Evolutionary conservation across 768 basidiomycete genomes (phyloP).

Genomic region (Tylopilus subfusipes): DNA sequence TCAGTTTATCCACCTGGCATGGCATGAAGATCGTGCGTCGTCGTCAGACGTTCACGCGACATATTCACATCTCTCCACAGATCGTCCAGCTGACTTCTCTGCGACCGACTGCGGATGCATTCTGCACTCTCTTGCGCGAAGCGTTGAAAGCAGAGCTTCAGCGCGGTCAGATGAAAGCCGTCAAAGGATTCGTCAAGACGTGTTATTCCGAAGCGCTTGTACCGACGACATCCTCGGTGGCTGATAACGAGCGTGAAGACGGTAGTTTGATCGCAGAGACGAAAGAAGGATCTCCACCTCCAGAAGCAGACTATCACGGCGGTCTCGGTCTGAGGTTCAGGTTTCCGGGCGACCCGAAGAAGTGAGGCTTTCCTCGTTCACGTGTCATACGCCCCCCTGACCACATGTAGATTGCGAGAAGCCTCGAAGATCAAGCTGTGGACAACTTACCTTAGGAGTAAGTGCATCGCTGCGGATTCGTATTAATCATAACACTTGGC

Average conservation of each 20-base stretch:
- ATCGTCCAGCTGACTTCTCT: conserved; percentile 92
- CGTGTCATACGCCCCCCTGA: conserved; percentile 10
- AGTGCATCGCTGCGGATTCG: conserved; percentile 17
- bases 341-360: conserved; percentile 90
- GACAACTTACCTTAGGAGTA: conserved; percentile 82
- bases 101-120: conserved; percentile 88
- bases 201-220: conserved; percentile 93
- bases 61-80: conserved; percentile 34
- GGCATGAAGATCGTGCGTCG: conserved; percentile 78
- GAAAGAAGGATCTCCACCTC: conserved; percentile 43
- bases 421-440: conserved; percentile 95
- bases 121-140: conserved; percentile 85
- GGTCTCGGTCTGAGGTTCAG: conserved; percentile 81
- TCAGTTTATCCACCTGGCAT: conserved; percentile 92
- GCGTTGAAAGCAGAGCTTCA: conserved; percentile 87
- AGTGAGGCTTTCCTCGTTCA: conserved; percentile 46
- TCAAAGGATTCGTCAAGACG: conserved; percentile 87
- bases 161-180: conserved; percentile 87
- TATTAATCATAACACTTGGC: conserved; percentile 10
- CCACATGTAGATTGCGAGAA: conserved; percentile 64
- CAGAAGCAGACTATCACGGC: conserved; percentile 62
- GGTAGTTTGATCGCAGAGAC: conserved; percentile 57
- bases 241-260: conserved; percentile 66
- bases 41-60: conserved; percentile 1
- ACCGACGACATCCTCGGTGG: conserved; percentile 49